These are phyloP conservation scores for Euphrasia arctica DNA, from an alignment of 305 asterid species.

Conservation along the genomic window DNA sequence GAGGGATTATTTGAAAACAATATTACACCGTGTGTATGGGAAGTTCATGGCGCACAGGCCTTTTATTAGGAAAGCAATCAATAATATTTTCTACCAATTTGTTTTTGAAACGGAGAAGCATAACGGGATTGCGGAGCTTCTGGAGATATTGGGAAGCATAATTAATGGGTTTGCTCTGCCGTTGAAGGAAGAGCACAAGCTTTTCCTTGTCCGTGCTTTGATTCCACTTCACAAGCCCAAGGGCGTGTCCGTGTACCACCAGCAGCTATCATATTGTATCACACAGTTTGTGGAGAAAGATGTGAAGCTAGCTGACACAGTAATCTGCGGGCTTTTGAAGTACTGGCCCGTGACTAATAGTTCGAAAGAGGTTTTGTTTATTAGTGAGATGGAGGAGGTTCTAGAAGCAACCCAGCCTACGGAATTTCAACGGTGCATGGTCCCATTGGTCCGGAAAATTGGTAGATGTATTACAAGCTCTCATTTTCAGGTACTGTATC, in stretches of 20 bases:
- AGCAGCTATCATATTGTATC: slow-evolving; percentile 57
- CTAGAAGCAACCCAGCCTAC: slow-evolving; percentile 50
- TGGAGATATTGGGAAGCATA: slow-evolving; percentile 59
- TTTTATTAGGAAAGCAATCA: slow-evolving; percentile 58
- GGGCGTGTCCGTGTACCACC: slow-evolving; percentile 45
- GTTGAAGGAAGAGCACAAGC: slow-evolving; percentile 59
- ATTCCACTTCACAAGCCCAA: slow-evolving; percentile 69
- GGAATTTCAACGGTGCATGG: slow-evolving; percentile 58
- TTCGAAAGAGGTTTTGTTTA: slow-evolving; percentile 61
- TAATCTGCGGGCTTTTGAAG: slow-evolving; percentile 49
- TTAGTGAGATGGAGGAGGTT: slow-evolving; percentile 62
- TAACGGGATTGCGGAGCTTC: slow-evolving; percentile 56
- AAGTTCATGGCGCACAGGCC: slow-evolving; percentile 70
- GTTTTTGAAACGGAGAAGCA: slow-evolving; percentile 56
- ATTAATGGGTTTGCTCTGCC: slow-evolving; percentile 65
- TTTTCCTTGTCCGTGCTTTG: slow-evolving; percentile 47
- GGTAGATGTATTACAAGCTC: slow-evolving; percentile 53
- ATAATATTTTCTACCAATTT: slow-evolving; percentile 49
- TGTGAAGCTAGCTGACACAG: slow-evolving; percentile 50
- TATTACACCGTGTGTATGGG: slow-evolving; percentile 60
- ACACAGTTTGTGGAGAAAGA: slow-evolving; percentile 63
- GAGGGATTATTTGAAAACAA: slow-evolving; percentile 57
- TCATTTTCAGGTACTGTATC: slow-evolving; percentile 52
- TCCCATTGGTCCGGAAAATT: slow-evolving; percentile 50
- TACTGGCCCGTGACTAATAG: slow-evolving; percentile 65